Evolutionary conservation across 2,329 filamentous ascomycete species (phyloP).

Genomic region (Thielaviopsis populi): DNA sequence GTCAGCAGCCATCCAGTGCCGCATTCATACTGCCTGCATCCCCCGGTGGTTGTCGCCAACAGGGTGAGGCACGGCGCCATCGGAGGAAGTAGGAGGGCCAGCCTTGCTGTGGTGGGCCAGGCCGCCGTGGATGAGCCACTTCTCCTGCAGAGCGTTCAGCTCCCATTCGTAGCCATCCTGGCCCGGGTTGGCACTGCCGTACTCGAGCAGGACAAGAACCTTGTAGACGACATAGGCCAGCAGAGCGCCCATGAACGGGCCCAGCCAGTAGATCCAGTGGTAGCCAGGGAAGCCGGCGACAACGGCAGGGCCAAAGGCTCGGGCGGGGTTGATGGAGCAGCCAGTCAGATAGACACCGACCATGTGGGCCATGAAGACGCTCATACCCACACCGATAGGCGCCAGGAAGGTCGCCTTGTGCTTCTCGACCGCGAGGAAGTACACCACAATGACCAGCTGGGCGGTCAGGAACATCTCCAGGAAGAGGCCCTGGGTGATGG

Average conservation of each 20-base stretch:
- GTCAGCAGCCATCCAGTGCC: neutral
- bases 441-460: slow-evolving; percentile 47
- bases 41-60: neutral
- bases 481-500: slow-evolving; percentile 44
- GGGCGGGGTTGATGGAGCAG: slow-evolving; percentile 35
- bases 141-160: slow-evolving; percentile 13
- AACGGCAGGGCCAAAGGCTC: slow-evolving; percentile 36
- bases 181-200: slow-evolving; percentile 35
- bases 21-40: slow-evolving; percentile 12
- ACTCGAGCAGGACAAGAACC: slow-evolving; percentile 36
- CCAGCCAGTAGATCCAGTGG: slow-evolving; percentile 42
- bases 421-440: slow-evolving; percentile 59
- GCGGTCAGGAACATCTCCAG: slow-evolving; percentile 52
- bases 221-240: slow-evolving; percentile 37
- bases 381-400: slow-evolving; percentile 55
- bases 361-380: slow-evolving; percentile 47
- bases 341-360: slow-evolving; percentile 33
- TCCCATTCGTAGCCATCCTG: slow-evolving; percentile 30
- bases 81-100: slow-evolving; percentile 14
- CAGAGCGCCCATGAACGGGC: slow-evolving; percentile 34
- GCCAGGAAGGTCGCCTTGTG: slow-evolving; percentile 57
- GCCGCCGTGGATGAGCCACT: slow-evolving; percentile 8
- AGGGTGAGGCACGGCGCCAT: slow-evolving; percentile 11
- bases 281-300: slow-evolving; percentile 30
- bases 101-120: slow-evolving; percentile 11